A percentile compares a stretch with the other conserved stretches of the same genome.
These are phyloP conservation scores for Mucor indicus DNA, from an alignment of 371 early-diverging fungal genomes.

Conservation along the genomic window DNA sequence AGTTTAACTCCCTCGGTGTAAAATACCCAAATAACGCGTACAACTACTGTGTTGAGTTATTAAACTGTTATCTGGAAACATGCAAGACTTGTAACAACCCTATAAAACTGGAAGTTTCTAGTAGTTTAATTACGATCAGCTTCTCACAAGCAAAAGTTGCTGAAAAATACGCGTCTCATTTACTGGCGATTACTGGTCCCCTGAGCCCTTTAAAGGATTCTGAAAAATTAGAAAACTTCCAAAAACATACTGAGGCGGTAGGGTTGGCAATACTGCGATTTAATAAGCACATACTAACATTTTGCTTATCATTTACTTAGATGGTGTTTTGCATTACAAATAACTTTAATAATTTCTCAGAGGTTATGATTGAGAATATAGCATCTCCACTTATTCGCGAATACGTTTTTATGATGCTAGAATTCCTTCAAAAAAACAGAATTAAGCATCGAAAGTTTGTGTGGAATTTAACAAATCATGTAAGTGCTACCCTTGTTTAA, in stretches of 20 bases:
- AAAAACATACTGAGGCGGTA: conserved; percentile 27
- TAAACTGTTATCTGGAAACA: conserved; percentile 44
- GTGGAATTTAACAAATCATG: conserved; percentile 15
- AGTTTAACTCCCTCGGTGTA: neutral
- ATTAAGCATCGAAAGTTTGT: conserved; percentile 10
- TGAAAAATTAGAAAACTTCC: conserved; percentile 23
- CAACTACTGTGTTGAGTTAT: conserved; percentile 29
- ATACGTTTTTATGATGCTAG: conserved; percentile 29
- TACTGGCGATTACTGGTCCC: conserved; percentile 21
- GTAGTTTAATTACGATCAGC: conserved; percentile 31
- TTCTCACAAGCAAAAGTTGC: conserved; percentile 33
- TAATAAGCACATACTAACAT: neutral
- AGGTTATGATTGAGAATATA: conserved; percentile 9
- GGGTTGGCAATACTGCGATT: conserved; percentile 1
- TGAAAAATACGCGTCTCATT: conserved; percentile 16
- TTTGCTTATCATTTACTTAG: conserved; percentile 6
- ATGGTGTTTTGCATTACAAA: conserved; percentile 25
- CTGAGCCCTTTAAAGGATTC: neutral
- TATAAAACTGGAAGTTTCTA: conserved; percentile 33
- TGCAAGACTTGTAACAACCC: conserved; percentile 29
- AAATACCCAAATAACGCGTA: conserved; percentile 8
- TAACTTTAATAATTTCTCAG: conserved; percentile 23
- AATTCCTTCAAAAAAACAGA: conserved; percentile 23
- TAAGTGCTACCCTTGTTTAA: no score
- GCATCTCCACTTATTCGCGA: conserved; percentile 12